Evolutionary conservation across 2,329 filamentous ascomycete genomes (phyloP).

Genomic region (Cladophialophora chaetospira): DNA sequence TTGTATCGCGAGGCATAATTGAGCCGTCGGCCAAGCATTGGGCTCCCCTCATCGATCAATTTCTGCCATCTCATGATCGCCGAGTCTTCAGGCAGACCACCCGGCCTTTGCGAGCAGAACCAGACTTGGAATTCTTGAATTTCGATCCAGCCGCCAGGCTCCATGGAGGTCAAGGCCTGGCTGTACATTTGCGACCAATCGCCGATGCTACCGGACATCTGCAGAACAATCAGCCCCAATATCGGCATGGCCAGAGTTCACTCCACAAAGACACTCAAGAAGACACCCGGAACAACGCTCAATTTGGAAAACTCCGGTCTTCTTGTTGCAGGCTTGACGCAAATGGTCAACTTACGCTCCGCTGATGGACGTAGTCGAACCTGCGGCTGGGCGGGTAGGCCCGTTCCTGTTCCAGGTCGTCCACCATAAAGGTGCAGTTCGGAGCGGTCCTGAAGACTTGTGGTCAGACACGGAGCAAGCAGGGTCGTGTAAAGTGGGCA

Average conservation of each 20-base stretch:
- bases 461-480: neutral
- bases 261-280: too few species aligned
- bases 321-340: too few species aligned
- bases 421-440: slow-evolving; percentile 38
- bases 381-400: slow-evolving; percentile 37
- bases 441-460: slow-evolving; percentile 28
- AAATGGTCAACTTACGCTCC: too few species aligned
- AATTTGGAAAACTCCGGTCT: too few species aligned
- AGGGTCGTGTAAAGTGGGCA: neutral
- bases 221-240: too few species aligned
- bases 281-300: too few species aligned
- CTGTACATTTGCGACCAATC: slow-evolving; percentile 41
- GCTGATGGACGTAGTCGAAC: slow-evolving; percentile 35
- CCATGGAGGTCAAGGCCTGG: slow-evolving; percentile 17
- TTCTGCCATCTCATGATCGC: slow-evolving; percentile 31
- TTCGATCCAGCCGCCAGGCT: slow-evolving; percentile 43
- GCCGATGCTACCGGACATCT: slow-evolving; percentile 43
- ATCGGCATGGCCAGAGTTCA: too few species aligned
- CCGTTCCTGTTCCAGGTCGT: slow-evolving; percentile 36
- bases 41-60: slow-evolving; percentile 32
- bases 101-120: slow-evolving; percentile 31
- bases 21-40: slow-evolving; percentile 30
- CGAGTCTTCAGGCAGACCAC: neutral
- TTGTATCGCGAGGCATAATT: slow-evolving; percentile 30
- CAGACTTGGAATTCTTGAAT: slow-evolving; percentile 39